Conservation (phyloP, 106 monocot species). For the Phalaenopsis aphrodite region DNA sequence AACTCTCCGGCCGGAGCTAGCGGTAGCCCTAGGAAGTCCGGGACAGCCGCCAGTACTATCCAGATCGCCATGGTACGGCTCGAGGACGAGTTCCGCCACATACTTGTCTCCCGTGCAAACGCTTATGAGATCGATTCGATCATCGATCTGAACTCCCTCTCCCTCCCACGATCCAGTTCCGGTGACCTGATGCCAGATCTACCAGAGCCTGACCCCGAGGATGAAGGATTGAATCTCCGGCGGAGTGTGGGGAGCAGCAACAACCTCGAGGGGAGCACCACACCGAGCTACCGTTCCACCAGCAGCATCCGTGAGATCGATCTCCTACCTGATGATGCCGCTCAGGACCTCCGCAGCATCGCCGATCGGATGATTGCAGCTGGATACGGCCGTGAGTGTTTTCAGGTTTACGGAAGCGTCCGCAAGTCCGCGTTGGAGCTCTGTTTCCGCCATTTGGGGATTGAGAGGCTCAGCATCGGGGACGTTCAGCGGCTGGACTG, state of each 20-base stretch:
- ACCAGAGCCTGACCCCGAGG: not conserved
- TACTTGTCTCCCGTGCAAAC: conserved; percentile 50
- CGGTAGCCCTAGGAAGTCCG: no score
- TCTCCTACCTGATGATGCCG: conserved; percentile 51
- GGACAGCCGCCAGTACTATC: conserved; percentile 19
- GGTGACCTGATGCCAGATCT: not conserved
- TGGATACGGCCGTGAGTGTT: conserved; percentile 63
- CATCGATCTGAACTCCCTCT: conserved; percentile 49
- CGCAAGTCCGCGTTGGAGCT: conserved; percentile 64
- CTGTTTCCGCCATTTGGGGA: conserved; percentile 54
- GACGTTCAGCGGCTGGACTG: conserved; percentile 68
- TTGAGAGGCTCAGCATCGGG: conserved; percentile 73
- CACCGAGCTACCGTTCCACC: conserved; percentile 30
- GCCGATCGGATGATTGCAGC: conserved; percentile 61
- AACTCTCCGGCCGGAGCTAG: not conserved
- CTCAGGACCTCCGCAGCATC: conserved; percentile 57
- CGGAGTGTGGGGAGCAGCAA: not conserved
- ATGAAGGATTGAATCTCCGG: not conserved
- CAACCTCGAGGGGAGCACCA: not conserved
- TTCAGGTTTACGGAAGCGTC: conserved; percentile 63
- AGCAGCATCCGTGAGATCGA: conserved; percentile 73
- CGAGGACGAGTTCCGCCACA: conserved; percentile 90
- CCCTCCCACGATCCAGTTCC: conserved; percentile 14
- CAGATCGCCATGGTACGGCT: conserved; percentile 92
- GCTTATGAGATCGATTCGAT: conserved; percentile 59